phyloP scores from a whole-genome alignment of 768 basidiomycete genomes.

The Termitomyces sp. region DNA sequence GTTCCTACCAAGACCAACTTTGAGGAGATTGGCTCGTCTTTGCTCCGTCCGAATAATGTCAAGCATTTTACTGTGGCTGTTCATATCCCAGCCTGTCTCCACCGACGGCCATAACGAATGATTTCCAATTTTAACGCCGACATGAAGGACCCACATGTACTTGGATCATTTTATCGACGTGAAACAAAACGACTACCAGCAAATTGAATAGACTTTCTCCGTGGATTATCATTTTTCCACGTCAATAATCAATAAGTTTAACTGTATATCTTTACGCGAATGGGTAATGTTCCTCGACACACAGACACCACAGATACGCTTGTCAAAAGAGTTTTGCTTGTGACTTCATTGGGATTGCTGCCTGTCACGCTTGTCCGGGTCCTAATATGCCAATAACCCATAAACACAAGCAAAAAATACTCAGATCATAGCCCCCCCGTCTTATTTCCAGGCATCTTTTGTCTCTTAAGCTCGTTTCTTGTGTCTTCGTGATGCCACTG shows the following conservation, averaged over 20 bases:
- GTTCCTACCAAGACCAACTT: background rate
- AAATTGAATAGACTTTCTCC: background rate
- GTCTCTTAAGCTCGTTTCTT: background rate
- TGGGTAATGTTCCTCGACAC: background rate
- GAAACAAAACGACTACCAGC: background rate
- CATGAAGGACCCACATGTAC: background rate
- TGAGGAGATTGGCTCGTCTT: background rate
- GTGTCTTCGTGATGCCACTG: conserved; percentile 5
- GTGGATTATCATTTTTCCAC: background rate
- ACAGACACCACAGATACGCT: background rate
- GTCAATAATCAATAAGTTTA: background rate
- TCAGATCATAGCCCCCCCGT: background rate
- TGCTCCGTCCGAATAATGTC: background rate
- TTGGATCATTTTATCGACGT: background rate
- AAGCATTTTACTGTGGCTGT: background rate
- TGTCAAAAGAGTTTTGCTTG: background rate
- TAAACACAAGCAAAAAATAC: background rate
- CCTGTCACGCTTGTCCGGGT: background rate
- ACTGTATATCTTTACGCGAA: background rate
- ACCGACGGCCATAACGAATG: background rate
- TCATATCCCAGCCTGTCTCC: background rate
- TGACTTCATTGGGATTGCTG: background rate
- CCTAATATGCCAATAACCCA: background rate
- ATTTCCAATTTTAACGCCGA: background rate
- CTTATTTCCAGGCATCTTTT: background rate